Evolutionary conservation across 495 filamentous ascomycete genomes (phyloP).

Genomic region (Viridothelium virens): DNA sequence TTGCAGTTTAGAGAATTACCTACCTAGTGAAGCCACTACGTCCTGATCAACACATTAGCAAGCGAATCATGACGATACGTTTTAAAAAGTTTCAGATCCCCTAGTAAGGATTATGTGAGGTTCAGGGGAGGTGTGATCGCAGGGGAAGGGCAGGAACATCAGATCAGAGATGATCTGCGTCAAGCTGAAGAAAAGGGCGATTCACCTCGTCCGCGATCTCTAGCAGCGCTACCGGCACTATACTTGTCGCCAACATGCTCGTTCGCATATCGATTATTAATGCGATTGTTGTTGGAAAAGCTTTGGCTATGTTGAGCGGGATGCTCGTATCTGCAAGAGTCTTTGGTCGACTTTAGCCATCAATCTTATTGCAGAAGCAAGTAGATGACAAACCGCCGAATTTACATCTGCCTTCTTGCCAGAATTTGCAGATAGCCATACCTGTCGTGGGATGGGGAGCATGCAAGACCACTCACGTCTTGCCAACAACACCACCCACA

Average conservation of each 20-base stretch:
- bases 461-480: background rate
- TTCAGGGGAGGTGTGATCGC: too few relatives aligned
- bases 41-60: background rate
- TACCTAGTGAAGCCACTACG: background rate
- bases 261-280: background rate
- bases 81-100: too few relatives aligned
- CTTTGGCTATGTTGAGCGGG: background rate
- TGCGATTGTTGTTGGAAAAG: background rate
- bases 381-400: background rate
- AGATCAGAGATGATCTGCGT: too few relatives aligned
- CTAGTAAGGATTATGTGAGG: too few relatives aligned
- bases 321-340: constrained; percentile 3
- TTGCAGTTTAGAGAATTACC: background rate
- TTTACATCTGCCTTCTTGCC: constrained; percentile 9
- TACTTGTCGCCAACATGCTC: background rate
- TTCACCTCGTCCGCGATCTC: background rate
- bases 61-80: background rate
- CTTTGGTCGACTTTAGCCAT: background rate
- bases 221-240: background rate
- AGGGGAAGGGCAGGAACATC: too few relatives aligned
- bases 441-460: background rate
- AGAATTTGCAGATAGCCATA: constrained; percentile 4
- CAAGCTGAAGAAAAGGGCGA: too few relatives aligned
- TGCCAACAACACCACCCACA: background rate
- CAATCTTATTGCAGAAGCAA: background rate